phyloP scores from a whole-genome alignment of 2,329 filamentous ascomycete genomes.

The Aureobasidium sp. region DNA sequence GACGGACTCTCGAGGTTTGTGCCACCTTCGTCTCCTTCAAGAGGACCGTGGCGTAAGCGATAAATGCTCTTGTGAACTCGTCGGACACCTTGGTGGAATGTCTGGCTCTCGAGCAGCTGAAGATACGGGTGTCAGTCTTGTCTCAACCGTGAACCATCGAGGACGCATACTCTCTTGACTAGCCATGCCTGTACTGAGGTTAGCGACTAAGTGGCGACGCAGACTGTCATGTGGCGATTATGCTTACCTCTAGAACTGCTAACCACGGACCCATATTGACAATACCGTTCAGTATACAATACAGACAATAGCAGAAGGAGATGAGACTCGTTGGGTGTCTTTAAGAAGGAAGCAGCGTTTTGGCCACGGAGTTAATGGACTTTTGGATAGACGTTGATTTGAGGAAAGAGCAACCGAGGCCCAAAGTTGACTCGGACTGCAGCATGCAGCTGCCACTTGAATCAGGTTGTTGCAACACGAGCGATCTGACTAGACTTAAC shows the following conservation, averaged over 20 bases:
- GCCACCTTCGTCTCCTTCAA: constrained; percentile 43
- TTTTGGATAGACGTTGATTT: background rate
- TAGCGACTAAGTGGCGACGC: background rate
- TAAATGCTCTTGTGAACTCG: constrained; percentile 43
- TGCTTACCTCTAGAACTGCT: constrained; percentile 12
- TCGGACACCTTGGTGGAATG: constrained; percentile 48
- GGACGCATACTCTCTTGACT: constrained; percentile 14
- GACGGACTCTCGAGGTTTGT: constrained; percentile 37
- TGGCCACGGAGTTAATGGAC: background rate
- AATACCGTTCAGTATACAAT: background rate
- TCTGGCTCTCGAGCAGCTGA: constrained; percentile 46
- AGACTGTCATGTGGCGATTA: background rate
- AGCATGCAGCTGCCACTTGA: background rate
- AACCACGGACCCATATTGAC: constrained; percentile 11
- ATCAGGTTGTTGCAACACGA: background rate
- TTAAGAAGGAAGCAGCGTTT: background rate
- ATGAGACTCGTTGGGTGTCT: background rate
- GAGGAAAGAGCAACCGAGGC: background rate
- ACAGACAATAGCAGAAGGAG: too few relatives aligned
- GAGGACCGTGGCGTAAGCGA: constrained; percentile 39
- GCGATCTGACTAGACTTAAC: too few relatives aligned
- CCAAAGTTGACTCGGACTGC: background rate
- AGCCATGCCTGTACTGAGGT: constrained; percentile 12
- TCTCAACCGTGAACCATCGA: background rate
- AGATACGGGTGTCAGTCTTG: constrained; percentile 22